Percentiles rank a stretch among this genome's conserved stretches.
Evolutionary conservation across 371 early-diverging fungal species (phyloP).

Genomic region (Dinochytrium kinnereticum): DNA sequence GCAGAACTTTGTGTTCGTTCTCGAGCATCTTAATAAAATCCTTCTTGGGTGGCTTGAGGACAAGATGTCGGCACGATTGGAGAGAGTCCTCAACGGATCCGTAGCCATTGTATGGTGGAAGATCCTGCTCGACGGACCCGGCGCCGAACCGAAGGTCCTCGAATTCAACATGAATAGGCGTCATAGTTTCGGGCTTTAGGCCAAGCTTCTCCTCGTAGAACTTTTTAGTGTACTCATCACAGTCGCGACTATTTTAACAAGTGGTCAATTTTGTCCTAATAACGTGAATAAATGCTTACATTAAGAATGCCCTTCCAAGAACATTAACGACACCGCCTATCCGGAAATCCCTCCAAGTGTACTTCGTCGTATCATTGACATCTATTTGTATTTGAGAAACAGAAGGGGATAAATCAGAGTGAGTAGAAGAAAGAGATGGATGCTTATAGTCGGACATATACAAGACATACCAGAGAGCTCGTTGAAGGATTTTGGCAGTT

Average conservation of each 20-base stretch:
- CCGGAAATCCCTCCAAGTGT: conserved; percentile 60
- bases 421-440: neutral
- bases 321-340: conserved; percentile 58
- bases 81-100: conserved; percentile 64
- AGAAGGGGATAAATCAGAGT: no score
- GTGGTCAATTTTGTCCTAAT: conserved; percentile 1
- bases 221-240: conserved; percentile 61
- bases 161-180: conserved; percentile 31
- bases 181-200: conserved; percentile 25
- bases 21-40: conserved; percentile 64
- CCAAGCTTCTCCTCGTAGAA: conserved; percentile 50
- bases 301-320: conserved; percentile 54
- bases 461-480: conserved; percentile 45
- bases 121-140: conserved; percentile 26
- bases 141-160: conserved; percentile 19
- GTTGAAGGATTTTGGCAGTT: conserved; percentile 52
- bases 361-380: conserved; percentile 49
- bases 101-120: conserved; percentile 65
- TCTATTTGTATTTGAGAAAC: conserved; percentile 37
- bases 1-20: conserved; percentile 58
- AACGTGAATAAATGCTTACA: conserved; percentile 39
- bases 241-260: conserved; percentile 52
- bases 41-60: conserved; percentile 63
- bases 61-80: conserved; percentile 58
- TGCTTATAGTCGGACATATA: neutral